Base-by-base conservation (phyloP, 2,329 filamentous ascomycete genomes). In the Penicillium sp. region DNA sequence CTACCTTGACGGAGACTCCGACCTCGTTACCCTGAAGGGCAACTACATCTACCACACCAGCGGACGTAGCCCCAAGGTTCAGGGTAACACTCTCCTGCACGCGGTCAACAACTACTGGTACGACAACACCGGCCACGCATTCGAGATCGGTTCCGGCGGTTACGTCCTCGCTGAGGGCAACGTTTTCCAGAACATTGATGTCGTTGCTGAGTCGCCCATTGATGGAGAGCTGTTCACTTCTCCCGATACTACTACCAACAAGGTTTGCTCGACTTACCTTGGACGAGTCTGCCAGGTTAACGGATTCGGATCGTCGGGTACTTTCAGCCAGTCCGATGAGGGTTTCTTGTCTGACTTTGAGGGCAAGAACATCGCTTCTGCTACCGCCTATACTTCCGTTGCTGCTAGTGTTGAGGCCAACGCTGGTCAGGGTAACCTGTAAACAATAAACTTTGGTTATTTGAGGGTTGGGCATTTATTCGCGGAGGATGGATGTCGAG, bases 61-160 rank as follows among this genome's bases (percentile, higher is more conserved):
- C 12, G 84, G 83, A 54, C 82, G 84, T 51, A 74, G 75, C 12
- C 84, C 83, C 62, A 85, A 85, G 74, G 75, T 86, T 22, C 74
- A 71, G 53, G 77, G 76, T 20, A 81, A 81, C 68, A 83, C 83
- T 52, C 77, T 84, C 43, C 73, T 86, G 51, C 84, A 86, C 70
- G 81, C 80, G 41, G 81, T 84, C 67, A 85, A 85, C 80, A 86
- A 85, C 77, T 84, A 82, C 78, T 85, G 77, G 74, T 77, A 82
- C 67, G 75, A 79, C 65, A 81, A 79, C 69, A 67, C 71, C 20
- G 80, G 80, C 47, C 84, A 86, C 71, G 80, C 82, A n/a, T 85
- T 86, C 67, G 84, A 84, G 70, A 67, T 79, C 46, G 75, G 74
- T 50, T 46, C 67, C 6, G 77, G 77, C 41, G 73, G 63, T 49